Conservation (phyloP, 2,329 filamentous ascomycete species). For the Clonostachys rhizophaga region DNA sequence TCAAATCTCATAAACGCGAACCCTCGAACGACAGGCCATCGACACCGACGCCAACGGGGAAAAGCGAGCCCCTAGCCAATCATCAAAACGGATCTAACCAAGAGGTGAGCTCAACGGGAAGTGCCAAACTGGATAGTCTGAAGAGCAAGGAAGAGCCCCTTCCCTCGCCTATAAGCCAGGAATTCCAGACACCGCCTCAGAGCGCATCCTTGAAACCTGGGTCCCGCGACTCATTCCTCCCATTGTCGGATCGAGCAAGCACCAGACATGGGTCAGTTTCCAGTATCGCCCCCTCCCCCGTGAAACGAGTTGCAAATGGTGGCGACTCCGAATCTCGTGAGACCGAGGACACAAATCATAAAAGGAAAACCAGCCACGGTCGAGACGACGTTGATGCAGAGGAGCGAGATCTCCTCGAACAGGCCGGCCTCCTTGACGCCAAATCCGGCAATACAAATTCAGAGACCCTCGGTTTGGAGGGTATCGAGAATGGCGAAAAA, state of each 20-base stretch:
- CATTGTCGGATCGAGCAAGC: neutral
- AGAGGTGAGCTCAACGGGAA: neutral
- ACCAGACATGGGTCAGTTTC: neutral
- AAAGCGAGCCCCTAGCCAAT: neutral
- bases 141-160: slow-evolving; percentile 5
- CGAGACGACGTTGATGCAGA: slow-evolving; percentile 55
- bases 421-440: slow-evolving; percentile 58
- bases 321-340: neutral
- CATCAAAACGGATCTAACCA: slow-evolving; percentile 2
- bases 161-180: slow-evolving; percentile 17
- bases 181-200: slow-evolving; percentile 21
- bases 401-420: slow-evolving; percentile 63
- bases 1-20: slow-evolving; percentile 14
- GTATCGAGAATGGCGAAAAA: slow-evolving; percentile 36
- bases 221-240: no score
- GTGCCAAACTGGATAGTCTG: no score
- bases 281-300: neutral
- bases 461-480: slow-evolving; percentile 26
- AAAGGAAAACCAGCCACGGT: slow-evolving; percentile 5
- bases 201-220: slow-evolving; percentile 10
- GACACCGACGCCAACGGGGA: slow-evolving; percentile 11
- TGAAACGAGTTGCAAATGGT: neutral
- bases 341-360: neutral
- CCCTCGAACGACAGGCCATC: slow-evolving; percentile 13
- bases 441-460: slow-evolving; percentile 17